A percentile compares a stretch with the other conserved stretches of the same genome.
These are phyloP conservation scores for Cytospora paraplurivora DNA, from an alignment of 2,329 filamentous ascomycete species.

Conservation along the genomic window DNA sequence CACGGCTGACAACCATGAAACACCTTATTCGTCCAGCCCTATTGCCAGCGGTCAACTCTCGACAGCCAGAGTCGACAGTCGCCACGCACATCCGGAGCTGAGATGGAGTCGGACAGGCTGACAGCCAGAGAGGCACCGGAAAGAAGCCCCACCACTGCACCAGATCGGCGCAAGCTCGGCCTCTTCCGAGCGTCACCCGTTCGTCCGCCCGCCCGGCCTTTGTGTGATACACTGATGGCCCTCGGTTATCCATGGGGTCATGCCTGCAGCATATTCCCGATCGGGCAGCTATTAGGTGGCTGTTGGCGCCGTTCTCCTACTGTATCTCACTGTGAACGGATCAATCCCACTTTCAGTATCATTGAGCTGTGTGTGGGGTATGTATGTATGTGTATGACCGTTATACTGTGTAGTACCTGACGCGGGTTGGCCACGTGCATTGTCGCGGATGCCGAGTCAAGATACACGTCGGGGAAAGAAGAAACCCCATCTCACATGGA, in stretches of 20 bases:
- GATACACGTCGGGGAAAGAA: background rate
- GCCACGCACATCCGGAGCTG: background rate
- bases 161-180: constrained; percentile 12
- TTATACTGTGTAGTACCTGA: background rate
- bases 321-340: no score
- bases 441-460: constrained; percentile 20
- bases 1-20: background rate
- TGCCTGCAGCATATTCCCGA: constrained; percentile 1
- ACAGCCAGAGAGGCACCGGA: background rate
- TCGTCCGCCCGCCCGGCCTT: constrained; percentile 16
- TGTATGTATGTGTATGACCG: background rate
- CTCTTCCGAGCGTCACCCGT: constrained; percentile 5
- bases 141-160: background rate
- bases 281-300: constrained; percentile 7
- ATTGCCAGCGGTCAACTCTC: background rate
- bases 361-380: background rate
- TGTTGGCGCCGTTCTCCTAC: background rate
- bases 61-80: background rate
- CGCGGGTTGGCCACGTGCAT: constrained; percentile 1
- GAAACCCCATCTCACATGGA: no score
- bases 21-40: background rate
- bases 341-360: no score
- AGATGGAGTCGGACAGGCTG: no score
- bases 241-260: constrained; percentile 11
- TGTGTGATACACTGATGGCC: constrained; percentile 4